Base-by-base conservation (phyloP, 345 rosid genomes). In the Arabidopsis arenosa region DNA sequence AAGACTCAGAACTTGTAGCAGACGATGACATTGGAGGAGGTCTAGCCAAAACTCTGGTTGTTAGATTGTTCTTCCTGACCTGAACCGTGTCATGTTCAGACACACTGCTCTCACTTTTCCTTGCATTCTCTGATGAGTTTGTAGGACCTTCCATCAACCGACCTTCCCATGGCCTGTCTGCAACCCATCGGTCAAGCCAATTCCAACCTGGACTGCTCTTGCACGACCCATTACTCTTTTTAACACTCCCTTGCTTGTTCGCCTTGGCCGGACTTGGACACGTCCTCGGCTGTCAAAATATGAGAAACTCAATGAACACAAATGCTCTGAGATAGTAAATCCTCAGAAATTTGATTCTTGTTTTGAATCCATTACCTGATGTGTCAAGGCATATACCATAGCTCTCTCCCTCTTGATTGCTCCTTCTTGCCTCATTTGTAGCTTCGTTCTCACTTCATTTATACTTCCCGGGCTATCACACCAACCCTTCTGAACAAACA, bases 361-460 rank as follows among this genome's bases (percentile, higher is more conserved):
- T 9, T 53, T 53, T 44, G 4, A 76, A 54, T 37, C n/a, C 17
- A 47, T 71, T 86, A 90, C 98, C 93, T 85, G 88, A 67, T 91
- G 86, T 54, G 85, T 84, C 56, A 84, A 67, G 28, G 87, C 77
- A 70, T 93, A 93, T 3, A 90, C 93, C 81, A 80, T 84, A 66
- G 96, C 94, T 80, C 98, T 91, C 76, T 93, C 97, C 85, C 98
- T 91, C 86, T 91, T 93, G 43, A 91, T 79, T 47, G 86, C 86
- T 74, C 86, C 98, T 84, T 89, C 90, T 80, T 85, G 95, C 74
- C 86, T 93, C 88, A 86, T 79, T 68, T 86, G 86, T 58, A 88
- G 70, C 83, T 93, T 91, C 5, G 85, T 63, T 74, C 82, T 81
- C 17, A 90, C 93, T 75, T 91, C 87, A 67, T 86, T 88, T 3